Base-by-base conservation (phyloP, 805 yeast genomes). In the Candida ovalis region DNA sequence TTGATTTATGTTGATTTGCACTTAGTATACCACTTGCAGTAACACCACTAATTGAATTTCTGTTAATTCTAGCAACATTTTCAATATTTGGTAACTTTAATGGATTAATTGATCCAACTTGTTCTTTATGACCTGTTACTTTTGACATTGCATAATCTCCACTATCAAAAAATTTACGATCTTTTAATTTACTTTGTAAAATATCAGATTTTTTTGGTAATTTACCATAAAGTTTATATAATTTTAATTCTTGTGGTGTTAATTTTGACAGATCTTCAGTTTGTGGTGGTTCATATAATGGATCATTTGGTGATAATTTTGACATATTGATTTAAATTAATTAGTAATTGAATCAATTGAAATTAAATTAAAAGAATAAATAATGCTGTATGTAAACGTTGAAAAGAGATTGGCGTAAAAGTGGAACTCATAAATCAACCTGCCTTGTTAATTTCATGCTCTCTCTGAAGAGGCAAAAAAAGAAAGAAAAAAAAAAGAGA, bases 71-170 rank as follows among this genome's bases (percentile, higher is more conserved):
- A 49, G 79, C 77, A 43, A 81, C 82, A 61, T 76, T 74, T 55
- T 80, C 84, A 39, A 81, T 80, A 50, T 76, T 76, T 3, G 83
- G 82, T 49, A 74, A 75, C 42, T 69, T 70, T 61, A 77, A 59
- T 1, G 69, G 58, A 58, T 69, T 48, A 56, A 63, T 53, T 1
- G 63, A 55, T 2, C 68, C 68, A 23, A 61, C 64, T 43, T 58
- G 62, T 39, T 56, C 60, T 39, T 57, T 67, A 12, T 73, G 72
- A 7, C 88, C 88, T 2, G 58, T 51, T 3, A 82, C 87, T 64
- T 75, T 83, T 57, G 82, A 86, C 77, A 90, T 78, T 10, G 96
- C 96, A 66, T 90, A 90, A 68, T 90, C 97, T 9, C 97, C 97
- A 52, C 95, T 86, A 62, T 90, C 97, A 61, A 90, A 91, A 67